A percentile compares a stretch with the other conserved stretches of the same genome.
phyloP scores from a whole-genome alignment of 371 early-diverging fungal species.

The Mucor piriformis region DNA sequence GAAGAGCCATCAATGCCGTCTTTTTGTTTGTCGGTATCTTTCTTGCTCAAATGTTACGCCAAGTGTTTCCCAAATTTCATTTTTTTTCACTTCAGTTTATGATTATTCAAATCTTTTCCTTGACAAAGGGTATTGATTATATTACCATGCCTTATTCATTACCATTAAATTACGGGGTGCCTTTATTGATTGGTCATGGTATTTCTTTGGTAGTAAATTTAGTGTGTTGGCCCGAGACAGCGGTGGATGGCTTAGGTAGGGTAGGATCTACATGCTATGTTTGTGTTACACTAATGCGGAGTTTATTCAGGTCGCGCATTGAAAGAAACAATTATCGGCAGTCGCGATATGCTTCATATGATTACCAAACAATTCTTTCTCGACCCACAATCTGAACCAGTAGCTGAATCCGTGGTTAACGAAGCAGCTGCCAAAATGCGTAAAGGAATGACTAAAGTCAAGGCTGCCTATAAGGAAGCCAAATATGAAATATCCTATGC shows the following conservation, averaged over 20 bases:
- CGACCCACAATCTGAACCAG: slow-evolving; percentile 39
- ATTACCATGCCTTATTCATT: slow-evolving; percentile 19
- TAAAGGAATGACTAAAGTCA: slow-evolving; percentile 47
- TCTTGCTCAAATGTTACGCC: slow-evolving; percentile 35
- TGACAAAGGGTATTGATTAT: slow-evolving; percentile 30
- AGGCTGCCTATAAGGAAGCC: slow-evolving; percentile 49
- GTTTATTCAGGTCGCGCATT: slow-evolving; percentile 43
- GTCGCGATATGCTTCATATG: slow-evolving; percentile 47
- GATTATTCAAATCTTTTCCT: slow-evolving; percentile 35
- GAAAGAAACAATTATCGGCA: slow-evolving; percentile 43
- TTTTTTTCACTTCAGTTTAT: slow-evolving; percentile 42
- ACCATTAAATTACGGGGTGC: slow-evolving; percentile 33
- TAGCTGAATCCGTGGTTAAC: slow-evolving; percentile 36
- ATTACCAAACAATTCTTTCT: slow-evolving; percentile 51
- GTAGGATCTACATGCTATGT: too few species aligned
- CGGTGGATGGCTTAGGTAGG: slow-evolving; percentile 48
- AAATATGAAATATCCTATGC: slow-evolving; percentile 53
- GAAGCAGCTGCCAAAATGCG: slow-evolving; percentile 39
- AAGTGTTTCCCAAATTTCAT: slow-evolving; percentile 37
- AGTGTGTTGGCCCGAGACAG: slow-evolving; percentile 54
- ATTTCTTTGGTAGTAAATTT: slow-evolving; percentile 44
- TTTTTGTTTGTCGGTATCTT: slow-evolving; percentile 38
- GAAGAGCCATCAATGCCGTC: slow-evolving; percentile 23
- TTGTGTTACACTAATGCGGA: neutral
- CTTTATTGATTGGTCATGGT: slow-evolving; percentile 30